Base-by-base conservation (phyloP, 805 yeast species). In the Starmerella sp. region DNA sequence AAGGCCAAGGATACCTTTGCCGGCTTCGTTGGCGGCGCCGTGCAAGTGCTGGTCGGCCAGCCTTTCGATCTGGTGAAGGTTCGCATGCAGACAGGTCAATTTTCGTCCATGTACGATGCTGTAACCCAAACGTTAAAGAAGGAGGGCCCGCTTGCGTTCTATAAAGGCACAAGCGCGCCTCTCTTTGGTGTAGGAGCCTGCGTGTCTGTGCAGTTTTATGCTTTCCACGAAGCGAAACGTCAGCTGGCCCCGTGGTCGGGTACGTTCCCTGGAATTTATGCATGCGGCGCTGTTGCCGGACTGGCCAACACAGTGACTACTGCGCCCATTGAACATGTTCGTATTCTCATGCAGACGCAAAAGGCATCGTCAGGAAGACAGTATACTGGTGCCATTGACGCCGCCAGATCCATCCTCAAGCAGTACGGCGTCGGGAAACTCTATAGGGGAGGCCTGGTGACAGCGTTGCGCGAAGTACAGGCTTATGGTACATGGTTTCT, bases 401-500 rank as follows among this genome's bases (percentile, higher is more conserved):
- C 77, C 0, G 74, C 78, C 10, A 61, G 64, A 39, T 66, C 71
- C 53, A 80, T 82, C 11, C 69, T 72, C 57, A 43, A 57, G 5
- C 52, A 65, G 0, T 62, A 73, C 29, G 86, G 87, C 14, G 14
- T 65, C 35, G 15, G 50, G 30, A 86, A 84, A 0, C 59, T 82
- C 5, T 80, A 73, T 61, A 68, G 87, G 53, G 87, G 87, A 0
- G 67, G 71, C 15, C 60, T 69, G 4, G 75, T 82, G 54, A 82
- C 87, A 0, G 61, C 78, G 1, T 45, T 77, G 11, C 70, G 87
- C 56, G 87, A 82, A 62, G 68, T 76, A n/a, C 87, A 82, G 66
- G 86, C 87, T 0, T 83, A 83, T 63, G 89, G 89, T 6, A 78
- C 81, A 14, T 83, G 89, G 89, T 83, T 83, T 61, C 68, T 81